Evolutionary conservation across 192 early-diverging fungal genomes (phyloP).

Genomic region (Umbelopsis isabellina): DNA sequence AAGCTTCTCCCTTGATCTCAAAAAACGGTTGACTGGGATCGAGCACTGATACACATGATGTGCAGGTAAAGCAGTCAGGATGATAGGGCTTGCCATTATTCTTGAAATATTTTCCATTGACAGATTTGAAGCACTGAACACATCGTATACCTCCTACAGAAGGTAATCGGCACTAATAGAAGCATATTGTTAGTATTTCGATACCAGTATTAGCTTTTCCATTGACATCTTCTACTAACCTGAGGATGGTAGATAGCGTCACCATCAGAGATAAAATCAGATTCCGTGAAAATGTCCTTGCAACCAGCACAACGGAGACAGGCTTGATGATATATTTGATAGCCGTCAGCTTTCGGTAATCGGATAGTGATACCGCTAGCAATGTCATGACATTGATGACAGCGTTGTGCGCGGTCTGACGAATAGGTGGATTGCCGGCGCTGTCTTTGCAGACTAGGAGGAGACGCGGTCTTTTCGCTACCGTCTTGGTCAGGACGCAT

Average conservation of each 20-base stretch:
- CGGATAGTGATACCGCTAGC: conserved; percentile 44
- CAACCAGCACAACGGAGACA: conserved; percentile 51
- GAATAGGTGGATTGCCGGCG: conserved; percentile 5
- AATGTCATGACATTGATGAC: conserved; percentile 45
- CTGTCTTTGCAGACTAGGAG: neutral
- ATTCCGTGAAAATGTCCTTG: conserved; percentile 47
- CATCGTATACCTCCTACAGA: conserved; percentile 13
- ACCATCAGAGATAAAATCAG: conserved; percentile 44
- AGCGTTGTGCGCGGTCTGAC: conserved; percentile 1
- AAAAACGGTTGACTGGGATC: conserved; percentile 41
- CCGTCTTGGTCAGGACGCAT: neutral
- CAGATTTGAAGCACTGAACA: conserved; percentile 1
- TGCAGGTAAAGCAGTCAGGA: conserved; percentile 48
- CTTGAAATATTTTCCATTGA: conserved; percentile 3
- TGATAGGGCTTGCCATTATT: conserved; percentile 21
- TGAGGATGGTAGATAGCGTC: conserved; percentile 46
- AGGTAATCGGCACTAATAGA: conserved; percentile 2
- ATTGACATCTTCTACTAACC: conserved; percentile 26
- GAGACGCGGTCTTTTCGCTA: neutral
- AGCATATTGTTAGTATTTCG: neutral
- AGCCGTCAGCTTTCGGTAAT: conserved; percentile 37
- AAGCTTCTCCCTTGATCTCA: conserved; percentile 45
- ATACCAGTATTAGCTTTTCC: neutral
- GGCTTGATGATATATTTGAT: conserved; percentile 44
- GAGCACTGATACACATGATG: conserved; percentile 37